Evolutionary conservation across 2,329 filamentous ascomycete genomes (phyloP), one percentile per base, ranked within the genome.

Genomic region (Penicillium glabrum): DNA sequence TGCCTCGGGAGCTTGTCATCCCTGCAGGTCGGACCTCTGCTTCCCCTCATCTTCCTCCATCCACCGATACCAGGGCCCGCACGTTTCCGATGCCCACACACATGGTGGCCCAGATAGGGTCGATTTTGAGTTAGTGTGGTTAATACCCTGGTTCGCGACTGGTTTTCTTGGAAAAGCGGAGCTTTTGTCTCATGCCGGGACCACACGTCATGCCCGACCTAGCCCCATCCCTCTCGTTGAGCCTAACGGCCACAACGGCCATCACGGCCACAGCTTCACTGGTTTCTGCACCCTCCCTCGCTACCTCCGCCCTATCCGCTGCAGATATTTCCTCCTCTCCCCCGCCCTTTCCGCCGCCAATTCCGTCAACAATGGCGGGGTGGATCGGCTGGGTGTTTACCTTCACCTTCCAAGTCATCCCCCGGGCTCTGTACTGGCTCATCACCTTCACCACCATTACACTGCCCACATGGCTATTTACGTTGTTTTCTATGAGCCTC

Each of bases 391-490:
- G 77, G 66, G 68, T 80, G 29, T 72, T 84, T 54, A 70, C 82
- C 58, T 75, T 80, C 52, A 64, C 80, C 48, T 71, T 84, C 58
- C 77, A 79, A 60, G 77, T 84, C 54, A 73, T 88, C 51, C 86
- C 86, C 45, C 80, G 80, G 58, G 58, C 84, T 35, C 73, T 88
- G 52, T 96, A 95, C 77, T 96, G 90, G 87, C 76, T 87, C 53
- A 86, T 96, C 65, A 91, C 89, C 59, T 89, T 96, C 69, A 84
- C 88, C 19, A 96, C 93, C 26, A 92, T 98, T 64, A 96, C 91
- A 16, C 75, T 97, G 57, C 95, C 95, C 44, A 91, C 91, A 72
- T 86, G 95, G 75, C 84, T 98, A 19, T 99, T 96, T 73, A 90
- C 87, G 6, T 81, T 96, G 60, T 91, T 96, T 70, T 96, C 92